Evolutionary conservation across 2,329 filamentous ascomycete species (phyloP), one percentile per base, ranked within the genome.

Genomic region (Fusarium guadeloupense): DNA sequence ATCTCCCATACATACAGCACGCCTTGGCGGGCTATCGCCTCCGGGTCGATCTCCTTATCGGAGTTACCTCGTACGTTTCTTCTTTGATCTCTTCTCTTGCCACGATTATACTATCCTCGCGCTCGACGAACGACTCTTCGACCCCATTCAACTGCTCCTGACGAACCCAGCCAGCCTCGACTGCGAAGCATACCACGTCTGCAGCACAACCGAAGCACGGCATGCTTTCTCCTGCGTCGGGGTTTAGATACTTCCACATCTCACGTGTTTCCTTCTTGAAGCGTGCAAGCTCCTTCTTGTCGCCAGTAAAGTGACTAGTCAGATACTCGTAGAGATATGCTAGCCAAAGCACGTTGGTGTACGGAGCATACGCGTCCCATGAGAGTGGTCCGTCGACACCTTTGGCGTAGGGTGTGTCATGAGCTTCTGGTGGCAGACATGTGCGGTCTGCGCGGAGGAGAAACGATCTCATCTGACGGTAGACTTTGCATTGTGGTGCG

Each of bases 281-380:
- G 3, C 62, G 57, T 5, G 67, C 69, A 12, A 86, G 68, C 17
- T 82, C 78, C 54, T 74, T 76, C 62, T 76, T 79, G 9, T 77
- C 74, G 6, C 84, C 83, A 10, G 65, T 59, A 61, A 84, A 87
- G 56, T 81, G 76, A 7, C 59, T 64, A 4, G 76, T 66, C 51
- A 87, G 72, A 70, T 86, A 87, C 30, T 78, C 74, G 65, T 87
- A 87, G 6, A 87, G 75, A 59, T 88, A 89, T 4, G 84, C 83
- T 35, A 89, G 77, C 86, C 86, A 89, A 16, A 89, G 74, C 2
- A 88, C 84, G 59, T 89, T 89, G 5, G 84, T 87, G 70, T 88
- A 89, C 1, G 86, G 85, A 23, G 79, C 79, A 62, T 83, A 81
- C 1, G 74, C 77, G 6, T 76, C 71, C 86, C 86, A 89, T 2